Conservation (phyloP, 2,329 filamentous ascomycete genomes). For the Diplocarpon rosae region DNA sequence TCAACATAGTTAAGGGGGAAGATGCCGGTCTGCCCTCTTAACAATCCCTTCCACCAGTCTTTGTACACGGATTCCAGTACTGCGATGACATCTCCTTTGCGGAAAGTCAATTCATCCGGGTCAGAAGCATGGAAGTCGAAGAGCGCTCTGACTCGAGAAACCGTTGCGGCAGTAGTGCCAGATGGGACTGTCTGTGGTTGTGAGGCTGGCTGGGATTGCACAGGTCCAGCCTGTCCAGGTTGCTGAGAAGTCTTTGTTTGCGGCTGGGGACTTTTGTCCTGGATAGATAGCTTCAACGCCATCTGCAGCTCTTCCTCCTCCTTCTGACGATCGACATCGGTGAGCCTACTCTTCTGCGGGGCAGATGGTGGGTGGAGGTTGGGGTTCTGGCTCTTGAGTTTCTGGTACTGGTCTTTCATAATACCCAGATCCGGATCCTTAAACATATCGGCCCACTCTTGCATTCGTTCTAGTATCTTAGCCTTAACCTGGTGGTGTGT, state of each 20-base stretch:
- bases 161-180: constrained; percentile 89
- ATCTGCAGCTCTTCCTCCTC: constrained; percentile 97
- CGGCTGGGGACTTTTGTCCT: constrained; percentile 65
- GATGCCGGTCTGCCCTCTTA: constrained; percentile 91
- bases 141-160: constrained; percentile 84
- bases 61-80: constrained; percentile 97
- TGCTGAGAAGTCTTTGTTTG: constrained; percentile 28
- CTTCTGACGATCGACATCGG: constrained; percentile 79
- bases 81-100: constrained; percentile 93
- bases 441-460: constrained; percentile 94
- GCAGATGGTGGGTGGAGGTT: constrained; percentile 86
- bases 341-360: constrained; percentile 85
- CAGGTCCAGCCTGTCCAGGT: constrained; percentile 30
- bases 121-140: constrained; percentile 95
- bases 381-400: constrained; percentile 74
- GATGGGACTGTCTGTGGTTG: constrained; percentile 51
- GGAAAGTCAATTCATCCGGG: constrained; percentile 87
- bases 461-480: constrained; percentile 94
- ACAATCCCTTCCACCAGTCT: constrained; percentile 97
- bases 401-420: constrained; percentile 91
- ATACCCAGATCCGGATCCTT: constrained; percentile 85
- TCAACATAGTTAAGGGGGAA: constrained; percentile 99
- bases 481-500: constrained; percentile 94
- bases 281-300: constrained; percentile 82
- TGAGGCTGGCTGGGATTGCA: constrained; percentile 30